Percentiles rank a stretch among this genome's conserved stretches.
Evolutionary conservation across 768 basidiomycete genomes (phyloP).

Genomic region (Rubroboletus satanas): DNA sequence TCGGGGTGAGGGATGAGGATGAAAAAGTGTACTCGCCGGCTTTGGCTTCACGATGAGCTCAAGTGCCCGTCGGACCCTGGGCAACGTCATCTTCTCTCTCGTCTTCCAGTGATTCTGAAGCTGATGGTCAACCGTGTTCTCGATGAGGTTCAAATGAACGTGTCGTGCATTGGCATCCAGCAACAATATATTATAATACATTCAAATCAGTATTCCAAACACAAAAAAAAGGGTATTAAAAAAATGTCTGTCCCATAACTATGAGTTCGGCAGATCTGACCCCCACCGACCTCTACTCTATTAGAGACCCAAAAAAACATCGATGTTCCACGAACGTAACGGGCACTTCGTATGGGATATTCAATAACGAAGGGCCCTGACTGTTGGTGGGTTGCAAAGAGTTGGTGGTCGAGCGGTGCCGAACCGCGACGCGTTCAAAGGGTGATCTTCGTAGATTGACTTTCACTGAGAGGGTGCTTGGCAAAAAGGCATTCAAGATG

Average conservation of each 20-base stretch:
- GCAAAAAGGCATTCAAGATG: neutral
- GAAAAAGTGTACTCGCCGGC: conserved; percentile 18
- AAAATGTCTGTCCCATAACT: conserved; percentile 65
- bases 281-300: conserved; percentile 56
- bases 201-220: conserved; percentile 10
- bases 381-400: conserved; percentile 39
- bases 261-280: conserved; percentile 43
- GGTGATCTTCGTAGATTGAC: neutral
- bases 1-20: neutral
- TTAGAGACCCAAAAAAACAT: conserved; percentile 44
- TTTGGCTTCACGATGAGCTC: conserved; percentile 29
- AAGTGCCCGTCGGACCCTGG: conserved; percentile 14
- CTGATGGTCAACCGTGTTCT: neutral
- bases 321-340: conserved; percentile 73
- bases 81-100: conserved; percentile 6
- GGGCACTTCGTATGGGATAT: conserved; percentile 46
- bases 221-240: neutral
- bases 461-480: neutral
- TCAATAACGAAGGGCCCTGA: conserved; percentile 55
- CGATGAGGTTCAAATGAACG: neutral
- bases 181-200: neutral
- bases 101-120: neutral
- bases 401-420: no score
- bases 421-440: no score
- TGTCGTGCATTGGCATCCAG: neutral